These are phyloP conservation scores for Xylaria polymorpha DNA, from an alignment of 2,329 filamentous ascomycete genomes.

Conservation along the genomic window DNA sequence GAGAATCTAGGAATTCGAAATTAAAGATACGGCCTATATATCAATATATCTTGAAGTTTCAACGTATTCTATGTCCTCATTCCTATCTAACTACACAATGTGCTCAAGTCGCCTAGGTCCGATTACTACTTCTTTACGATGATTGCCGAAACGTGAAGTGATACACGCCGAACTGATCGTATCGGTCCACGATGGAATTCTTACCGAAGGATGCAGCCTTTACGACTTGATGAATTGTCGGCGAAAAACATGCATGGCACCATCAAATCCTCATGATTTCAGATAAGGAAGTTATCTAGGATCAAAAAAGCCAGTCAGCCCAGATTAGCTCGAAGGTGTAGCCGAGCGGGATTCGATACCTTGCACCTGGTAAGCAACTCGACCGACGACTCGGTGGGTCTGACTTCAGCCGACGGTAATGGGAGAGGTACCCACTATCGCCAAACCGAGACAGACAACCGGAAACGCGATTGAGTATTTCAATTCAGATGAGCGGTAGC, in stretches of 20 bases:
- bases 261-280: not conserved
- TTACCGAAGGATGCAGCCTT: not conserved
- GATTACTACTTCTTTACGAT: not conserved
- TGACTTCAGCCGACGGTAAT: not conserved
- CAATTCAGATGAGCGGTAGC: not conserved
- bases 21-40: not conserved
- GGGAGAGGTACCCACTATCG: not conserved
- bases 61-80: not conserved
- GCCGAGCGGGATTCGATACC: not conserved
- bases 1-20: not conserved
- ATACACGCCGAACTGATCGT: not conserved
- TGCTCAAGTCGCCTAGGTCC: not conserved
- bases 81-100: not conserved
- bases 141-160: not conserved
- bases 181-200: not conserved
- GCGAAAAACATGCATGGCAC: not conserved
- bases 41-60: not conserved
- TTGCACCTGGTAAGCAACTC: not conserved
- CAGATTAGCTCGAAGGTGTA: not conserved
- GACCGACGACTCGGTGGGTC: not conserved
- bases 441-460: not conserved
- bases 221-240: not conserved
- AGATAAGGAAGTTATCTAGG: not conserved
- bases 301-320: not conserved
- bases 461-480: not conserved